phyloP scores from a whole-genome alignment of 495 filamentous ascomycete species.

The Ascodesmis nigricans region DNA sequence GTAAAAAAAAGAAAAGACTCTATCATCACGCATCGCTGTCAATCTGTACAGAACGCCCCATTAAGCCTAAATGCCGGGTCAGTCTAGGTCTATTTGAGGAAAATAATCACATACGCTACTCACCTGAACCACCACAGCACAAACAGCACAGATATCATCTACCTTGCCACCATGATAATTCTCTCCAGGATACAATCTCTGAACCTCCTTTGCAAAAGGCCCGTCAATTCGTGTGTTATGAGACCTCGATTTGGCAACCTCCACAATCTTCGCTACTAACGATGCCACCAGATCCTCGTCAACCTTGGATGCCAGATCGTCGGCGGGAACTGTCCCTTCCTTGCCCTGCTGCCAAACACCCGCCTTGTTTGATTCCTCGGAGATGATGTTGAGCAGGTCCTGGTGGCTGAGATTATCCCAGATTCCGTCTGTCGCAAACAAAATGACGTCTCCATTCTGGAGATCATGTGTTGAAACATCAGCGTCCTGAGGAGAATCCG shows the following conservation, averaged over 20 bases:
- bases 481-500: conserved; percentile 70
- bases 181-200: conserved; percentile 55
- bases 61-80: too few species aligned
- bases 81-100: too few species aligned
- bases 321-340: conserved; percentile 20
- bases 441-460: conserved; percentile 71
- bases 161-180: conserved; percentile 51
- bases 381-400: conserved; percentile 62
- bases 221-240: conserved; percentile 56
- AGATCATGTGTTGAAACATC: conserved; percentile 49
- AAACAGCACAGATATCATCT: conserved; percentile 23
- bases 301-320: conserved; percentile 25
- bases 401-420: conserved; percentile 92
- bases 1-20: too few species aligned
- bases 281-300: neutral
- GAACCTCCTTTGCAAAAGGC: conserved; percentile 85
- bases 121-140: conserved; percentile 20
- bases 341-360: conserved; percentile 48
- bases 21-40: too few species aligned
- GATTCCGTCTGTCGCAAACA: conserved; percentile 85
- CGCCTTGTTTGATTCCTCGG: conserved; percentile 42
- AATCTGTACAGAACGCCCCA: too few species aligned
- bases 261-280: conserved; percentile 47
- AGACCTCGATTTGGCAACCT: conserved; percentile 61
- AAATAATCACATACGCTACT: too few species aligned